Percentiles rank a stretch among this genome's conserved stretches.
Evolutionary conservation across 768 basidiomycete species (phyloP).

Genomic region (Boletus patriciae): DNA sequence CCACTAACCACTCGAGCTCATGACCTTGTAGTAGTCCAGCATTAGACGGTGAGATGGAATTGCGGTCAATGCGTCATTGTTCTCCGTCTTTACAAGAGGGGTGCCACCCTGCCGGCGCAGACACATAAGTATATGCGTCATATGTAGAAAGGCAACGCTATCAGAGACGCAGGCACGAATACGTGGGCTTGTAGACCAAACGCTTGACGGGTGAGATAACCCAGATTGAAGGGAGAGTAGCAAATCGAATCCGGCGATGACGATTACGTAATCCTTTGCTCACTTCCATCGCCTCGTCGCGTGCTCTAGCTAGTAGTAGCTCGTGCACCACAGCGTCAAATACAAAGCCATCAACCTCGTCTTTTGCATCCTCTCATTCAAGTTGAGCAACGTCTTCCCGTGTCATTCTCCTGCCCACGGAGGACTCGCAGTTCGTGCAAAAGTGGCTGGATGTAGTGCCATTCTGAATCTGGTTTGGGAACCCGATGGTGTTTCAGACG

Average conservation of each 20-base stretch:
- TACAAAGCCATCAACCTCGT: too few species aligned
- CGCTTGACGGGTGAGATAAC: neutral
- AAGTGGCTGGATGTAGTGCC: neutral
- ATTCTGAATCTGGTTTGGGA: too few species aligned
- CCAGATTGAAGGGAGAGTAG: neutral
- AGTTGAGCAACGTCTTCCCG: too few species aligned
- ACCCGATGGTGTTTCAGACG: conserved; percentile 3
- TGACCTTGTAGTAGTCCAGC: conserved; percentile 13
- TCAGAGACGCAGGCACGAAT: neutral
- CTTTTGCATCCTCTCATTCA: too few species aligned
- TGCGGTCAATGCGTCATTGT: conserved; percentile 12
- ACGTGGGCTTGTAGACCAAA: neutral
- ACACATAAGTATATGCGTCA: too few species aligned
- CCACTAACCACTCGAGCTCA: conserved; percentile 10
- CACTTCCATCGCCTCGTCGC: too few species aligned
- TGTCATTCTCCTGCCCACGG: too few species aligned
- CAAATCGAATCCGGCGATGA: too few species aligned
- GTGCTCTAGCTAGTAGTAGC: too few species aligned
- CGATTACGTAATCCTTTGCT: too few species aligned
- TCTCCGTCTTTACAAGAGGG: conserved; percentile 10
- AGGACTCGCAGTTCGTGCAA: too few species aligned
- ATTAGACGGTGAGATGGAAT: conserved; percentile 12
- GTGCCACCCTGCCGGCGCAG: neutral
- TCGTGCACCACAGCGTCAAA: too few species aligned
- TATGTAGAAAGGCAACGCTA: neutral